Evolutionary conservation across 768 basidiomycete genomes (phyloP).

Genomic region (Scleroderma bovista): DNA sequence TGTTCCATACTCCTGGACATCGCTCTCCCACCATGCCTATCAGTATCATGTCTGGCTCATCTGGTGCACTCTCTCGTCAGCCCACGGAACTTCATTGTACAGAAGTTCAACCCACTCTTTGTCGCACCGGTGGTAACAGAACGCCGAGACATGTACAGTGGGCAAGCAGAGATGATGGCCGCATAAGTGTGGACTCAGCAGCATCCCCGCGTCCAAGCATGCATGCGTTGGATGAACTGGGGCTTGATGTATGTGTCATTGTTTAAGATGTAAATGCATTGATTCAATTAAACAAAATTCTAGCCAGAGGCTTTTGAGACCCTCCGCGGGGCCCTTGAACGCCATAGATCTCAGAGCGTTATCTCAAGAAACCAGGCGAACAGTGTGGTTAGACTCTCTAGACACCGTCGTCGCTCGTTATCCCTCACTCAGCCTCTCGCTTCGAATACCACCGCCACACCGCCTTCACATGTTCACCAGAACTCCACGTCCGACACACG

Average conservation of each 20-base stretch:
- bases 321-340: conserved; percentile 47
- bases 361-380: neutral
- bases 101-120: conserved; percentile 6
- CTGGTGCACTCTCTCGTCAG: conserved; percentile 2
- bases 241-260: conserved; percentile 40
- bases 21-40: conserved; percentile 6
- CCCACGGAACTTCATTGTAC: conserved; percentile 11
- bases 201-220: conserved; percentile 10
- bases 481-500: neutral
- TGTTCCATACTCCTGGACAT: neutral
- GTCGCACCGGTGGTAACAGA: conserved; percentile 29
- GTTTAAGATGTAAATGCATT: neutral
- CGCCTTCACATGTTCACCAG: neutral
- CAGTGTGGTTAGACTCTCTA: conserved; percentile 5
- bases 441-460: conserved; percentile 5
- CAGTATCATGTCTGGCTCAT: conserved; percentile 15
- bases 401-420: conserved; percentile 5
- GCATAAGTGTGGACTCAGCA: neutral
- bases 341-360: conserved; percentile 33
- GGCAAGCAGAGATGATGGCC: conserved; percentile 29
- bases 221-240: conserved; percentile 51
- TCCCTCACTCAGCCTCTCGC: conserved; percentile 6
- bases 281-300: neutral
- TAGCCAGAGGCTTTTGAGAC: conserved; percentile 47
- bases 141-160: conserved; percentile 52